Evolutionary conservation across 164 flowering plant species (phyloP).

Genomic region (Vitis amurensis): DNA sequence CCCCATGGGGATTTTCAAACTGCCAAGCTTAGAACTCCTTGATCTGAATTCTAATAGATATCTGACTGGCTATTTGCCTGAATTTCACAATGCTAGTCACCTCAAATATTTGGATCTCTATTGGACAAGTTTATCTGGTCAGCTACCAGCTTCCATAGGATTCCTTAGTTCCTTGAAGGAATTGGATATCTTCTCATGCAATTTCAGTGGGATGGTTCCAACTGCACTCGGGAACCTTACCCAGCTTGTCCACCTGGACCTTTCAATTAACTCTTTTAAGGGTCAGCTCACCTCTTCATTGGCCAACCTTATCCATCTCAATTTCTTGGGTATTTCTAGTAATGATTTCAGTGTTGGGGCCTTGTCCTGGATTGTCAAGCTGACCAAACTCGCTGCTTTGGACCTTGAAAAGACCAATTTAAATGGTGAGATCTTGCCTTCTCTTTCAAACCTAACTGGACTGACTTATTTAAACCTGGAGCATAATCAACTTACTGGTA

Average conservation of each 20-base stretch:
- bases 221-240: too few relatives aligned
- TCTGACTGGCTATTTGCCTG: slow-evolving; percentile 20
- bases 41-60: neutral
- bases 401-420: neutral
- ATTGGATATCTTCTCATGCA: too few relatives aligned
- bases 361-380: neutral
- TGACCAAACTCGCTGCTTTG: neutral
- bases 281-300: neutral
- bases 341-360: too few relatives aligned
- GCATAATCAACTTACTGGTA: too few relatives aligned
- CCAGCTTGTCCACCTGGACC: neutral
- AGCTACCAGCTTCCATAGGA: slow-evolving; percentile 24
- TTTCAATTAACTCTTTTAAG: neutral
- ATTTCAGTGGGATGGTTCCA: too few relatives aligned
- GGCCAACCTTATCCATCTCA: too few relatives aligned
- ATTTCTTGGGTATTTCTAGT: too few relatives aligned
- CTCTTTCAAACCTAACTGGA: slow-evolving; percentile 14
- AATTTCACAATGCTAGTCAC: slow-evolving; percentile 7
- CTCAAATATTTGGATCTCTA: neutral
- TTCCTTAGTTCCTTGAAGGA: slow-evolving; percentile 13
- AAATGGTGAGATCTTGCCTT: slow-evolving; percentile 13
- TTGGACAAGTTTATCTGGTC: slow-evolving; percentile 10
- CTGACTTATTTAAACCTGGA: neutral
- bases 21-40: slow-evolving; percentile 16
- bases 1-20: slow-evolving; percentile 10